Conservation (phyloP, 306 rosid species). For the Albizia julibrissin region DNA sequence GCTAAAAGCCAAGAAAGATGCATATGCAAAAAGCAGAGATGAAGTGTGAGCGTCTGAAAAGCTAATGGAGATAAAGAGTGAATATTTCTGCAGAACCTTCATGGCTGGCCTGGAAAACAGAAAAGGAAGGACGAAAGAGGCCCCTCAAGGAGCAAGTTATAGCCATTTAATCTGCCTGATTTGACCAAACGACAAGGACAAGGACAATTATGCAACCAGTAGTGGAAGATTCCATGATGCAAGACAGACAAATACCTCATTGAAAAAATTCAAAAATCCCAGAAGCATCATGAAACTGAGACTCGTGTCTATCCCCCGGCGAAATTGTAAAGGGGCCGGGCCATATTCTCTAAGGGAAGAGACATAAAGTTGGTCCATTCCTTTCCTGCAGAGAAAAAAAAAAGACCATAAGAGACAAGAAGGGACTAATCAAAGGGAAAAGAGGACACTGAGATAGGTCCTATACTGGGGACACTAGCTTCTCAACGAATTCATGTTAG, state of each 20-base stretch:
- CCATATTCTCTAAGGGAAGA: background rate
- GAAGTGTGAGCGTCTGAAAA: background rate
- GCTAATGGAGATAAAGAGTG: background rate
- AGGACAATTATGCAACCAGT: background rate
- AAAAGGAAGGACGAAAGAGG: constrained; percentile 1
- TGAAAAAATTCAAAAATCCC: background rate
- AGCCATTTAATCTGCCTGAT: constrained; percentile 26
- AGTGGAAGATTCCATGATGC: constrained; percentile 26
- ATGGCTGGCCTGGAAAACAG: background rate
- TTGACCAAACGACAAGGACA: constrained; percentile 19
- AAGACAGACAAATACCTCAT: constrained; percentile 21
- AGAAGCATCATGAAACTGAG: background rate
- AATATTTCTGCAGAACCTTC: background rate
- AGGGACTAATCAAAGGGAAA: background rate
- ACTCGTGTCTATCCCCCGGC: background rate
- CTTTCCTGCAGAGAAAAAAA: background rate
- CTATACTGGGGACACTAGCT: constrained; percentile 24
- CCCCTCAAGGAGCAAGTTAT: constrained; percentile 2
- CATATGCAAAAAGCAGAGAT: background rate
- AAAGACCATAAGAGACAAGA: constrained; percentile 5
- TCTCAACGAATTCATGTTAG: constrained; percentile 33
- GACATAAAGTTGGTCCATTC: background rate
- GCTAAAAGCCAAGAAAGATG: background rate
- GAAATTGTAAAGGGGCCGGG: background rate
- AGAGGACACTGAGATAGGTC: background rate